phyloP scores from a whole-genome alignment of 805 yeast species.

The Blastobotrys robertii region DNA sequence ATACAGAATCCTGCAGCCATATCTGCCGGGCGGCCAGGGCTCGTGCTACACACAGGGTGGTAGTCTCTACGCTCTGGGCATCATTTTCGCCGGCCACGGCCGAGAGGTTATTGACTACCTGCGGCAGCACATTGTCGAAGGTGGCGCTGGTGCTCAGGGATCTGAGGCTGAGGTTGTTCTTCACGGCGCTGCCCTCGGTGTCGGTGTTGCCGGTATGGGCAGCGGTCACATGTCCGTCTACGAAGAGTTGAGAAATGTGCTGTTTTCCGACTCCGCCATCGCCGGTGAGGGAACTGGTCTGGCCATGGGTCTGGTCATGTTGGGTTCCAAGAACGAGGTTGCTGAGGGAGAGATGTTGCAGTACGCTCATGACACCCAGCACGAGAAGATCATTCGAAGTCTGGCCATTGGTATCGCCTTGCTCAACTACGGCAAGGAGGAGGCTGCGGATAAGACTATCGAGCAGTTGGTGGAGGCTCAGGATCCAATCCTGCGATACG shows the following conservation, averaged over 20 bases:
- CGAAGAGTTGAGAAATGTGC: slow-evolving; percentile 71
- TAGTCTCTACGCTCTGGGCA: slow-evolving; percentile 83
- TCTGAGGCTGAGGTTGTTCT: slow-evolving; percentile 72
- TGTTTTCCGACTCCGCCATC: slow-evolving; percentile 83
- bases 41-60: slow-evolving; percentile 94
- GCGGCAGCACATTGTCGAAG: slow-evolving; percentile 49
- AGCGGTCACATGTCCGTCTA: slow-evolving; percentile 63
- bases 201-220: slow-evolving; percentile 97
- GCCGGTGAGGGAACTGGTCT: slow-evolving; percentile 96
- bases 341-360: slow-evolving; percentile 73
- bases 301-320: slow-evolving; percentile 92
- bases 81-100: slow-evolving; percentile 94
- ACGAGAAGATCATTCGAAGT: slow-evolving; percentile 92
- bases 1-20: slow-evolving; percentile 74
- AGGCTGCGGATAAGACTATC: slow-evolving; percentile 61
- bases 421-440: slow-evolving; percentile 78
- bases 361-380: slow-evolving; percentile 91
- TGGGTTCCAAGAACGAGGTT: slow-evolving; percentile 71
- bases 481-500: slow-evolving; percentile 80
- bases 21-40: slow-evolving; percentile 70
- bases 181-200: slow-evolving; percentile 93
- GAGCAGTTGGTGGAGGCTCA: slow-evolving; percentile 61
- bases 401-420: slow-evolving; percentile 82
- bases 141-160: slow-evolving; percentile 29
- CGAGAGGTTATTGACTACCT: slow-evolving; percentile 68